Percentiles rank a stretch among this genome's conserved stretches.
Evolutionary conservation across 768 basidiomycete genomes (phyloP).

Genomic region (Tylopilus felleus): DNA sequence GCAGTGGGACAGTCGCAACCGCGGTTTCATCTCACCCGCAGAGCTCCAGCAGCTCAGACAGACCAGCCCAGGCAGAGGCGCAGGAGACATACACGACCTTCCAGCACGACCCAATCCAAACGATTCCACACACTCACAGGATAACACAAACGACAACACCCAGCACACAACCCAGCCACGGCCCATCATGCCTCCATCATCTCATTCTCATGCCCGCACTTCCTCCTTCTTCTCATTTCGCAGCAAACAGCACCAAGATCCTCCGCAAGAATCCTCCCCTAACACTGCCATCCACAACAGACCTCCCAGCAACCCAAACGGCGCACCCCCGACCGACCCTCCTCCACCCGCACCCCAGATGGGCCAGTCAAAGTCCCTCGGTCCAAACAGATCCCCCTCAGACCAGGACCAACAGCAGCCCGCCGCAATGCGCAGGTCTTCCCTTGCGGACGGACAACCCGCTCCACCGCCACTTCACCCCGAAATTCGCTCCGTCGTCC

Average conservation of each 20-base stretch:
- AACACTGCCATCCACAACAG: slow-evolving; percentile 14
- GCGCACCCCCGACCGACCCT: slow-evolving; percentile 16
- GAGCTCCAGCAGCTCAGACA: slow-evolving; percentile 35
- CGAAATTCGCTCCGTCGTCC: slow-evolving; percentile 78
- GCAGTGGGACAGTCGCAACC: slow-evolving; percentile 35
- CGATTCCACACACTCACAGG: slow-evolving; percentile 17
- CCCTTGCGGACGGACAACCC: slow-evolving; percentile 12
- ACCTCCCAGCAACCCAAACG: slow-evolving; percentile 14
- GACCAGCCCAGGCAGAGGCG: slow-evolving; percentile 27
- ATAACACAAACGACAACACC: slow-evolving; percentile 16
- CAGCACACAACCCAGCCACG: slow-evolving; percentile 22
- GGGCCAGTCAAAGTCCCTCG: slow-evolving; percentile 33
- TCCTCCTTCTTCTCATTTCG: slow-evolving; percentile 66
- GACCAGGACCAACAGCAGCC: slow-evolving; percentile 26
- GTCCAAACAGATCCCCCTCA: slow-evolving; percentile 22
- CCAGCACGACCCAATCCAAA: slow-evolving; percentile 23
- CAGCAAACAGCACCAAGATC: slow-evolving; percentile 33
- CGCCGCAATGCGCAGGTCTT: slow-evolving; percentile 16
- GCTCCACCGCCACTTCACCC: slow-evolving; percentile 58
- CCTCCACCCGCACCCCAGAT: slow-evolving; percentile 28
- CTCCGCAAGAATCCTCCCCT: slow-evolving; percentile 16
- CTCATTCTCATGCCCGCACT: slow-evolving; percentile 47
- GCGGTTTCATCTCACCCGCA: slow-evolving; percentile 34
- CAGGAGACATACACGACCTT: slow-evolving; percentile 32
- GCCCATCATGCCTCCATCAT: slow-evolving; percentile 25